Conservation (phyloP, 2,329 filamentous ascomycete genomes). For the Arthrobotrys conoides region DNA sequence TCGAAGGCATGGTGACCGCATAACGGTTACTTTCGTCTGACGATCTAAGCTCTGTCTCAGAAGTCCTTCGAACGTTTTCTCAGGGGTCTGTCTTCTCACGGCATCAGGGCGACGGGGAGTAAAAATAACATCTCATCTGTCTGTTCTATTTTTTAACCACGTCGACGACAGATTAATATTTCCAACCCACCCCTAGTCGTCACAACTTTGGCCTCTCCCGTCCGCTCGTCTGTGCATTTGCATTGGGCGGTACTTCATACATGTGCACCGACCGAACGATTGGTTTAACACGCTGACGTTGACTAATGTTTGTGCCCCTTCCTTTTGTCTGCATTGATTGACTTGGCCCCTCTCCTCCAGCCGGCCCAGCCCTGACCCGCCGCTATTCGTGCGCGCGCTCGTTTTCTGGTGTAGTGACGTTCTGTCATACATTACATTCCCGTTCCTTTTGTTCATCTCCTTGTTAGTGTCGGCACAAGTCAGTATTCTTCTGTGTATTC, state of each 20-base stretch:
- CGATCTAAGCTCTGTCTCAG: constrained; percentile 24
- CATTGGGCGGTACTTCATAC: constrained; percentile 38
- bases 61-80: constrained; percentile 6
- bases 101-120: constrained; percentile 33
- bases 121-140: constrained; percentile 45
- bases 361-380: constrained; percentile 12
- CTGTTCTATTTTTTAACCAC: constrained; percentile 43
- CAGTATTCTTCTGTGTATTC: constrained; percentile 17
- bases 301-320: constrained; percentile 38
- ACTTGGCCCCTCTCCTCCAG: constrained; percentile 10
- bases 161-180: constrained; percentile 13
- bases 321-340: constrained; percentile 25
- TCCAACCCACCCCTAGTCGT: constrained; percentile 10
- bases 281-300: constrained; percentile 51
- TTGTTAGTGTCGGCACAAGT: constrained; percentile 10
- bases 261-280: constrained; percentile 2
- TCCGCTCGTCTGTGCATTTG: constrained; percentile 28
- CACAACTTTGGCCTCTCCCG: constrained; percentile 13
- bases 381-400: constrained; percentile 28
- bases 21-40: constrained; percentile 21
- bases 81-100: constrained; percentile 28
- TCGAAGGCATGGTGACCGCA: constrained; percentile 31
- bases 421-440: constrained; percentile 43
- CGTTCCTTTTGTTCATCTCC: constrained; percentile 28
- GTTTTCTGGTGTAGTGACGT: constrained; percentile 36